Evolutionary conservation across 192 early-diverging fungal genomes (phyloP).

Genomic region (Linnemannia zychae): DNA sequence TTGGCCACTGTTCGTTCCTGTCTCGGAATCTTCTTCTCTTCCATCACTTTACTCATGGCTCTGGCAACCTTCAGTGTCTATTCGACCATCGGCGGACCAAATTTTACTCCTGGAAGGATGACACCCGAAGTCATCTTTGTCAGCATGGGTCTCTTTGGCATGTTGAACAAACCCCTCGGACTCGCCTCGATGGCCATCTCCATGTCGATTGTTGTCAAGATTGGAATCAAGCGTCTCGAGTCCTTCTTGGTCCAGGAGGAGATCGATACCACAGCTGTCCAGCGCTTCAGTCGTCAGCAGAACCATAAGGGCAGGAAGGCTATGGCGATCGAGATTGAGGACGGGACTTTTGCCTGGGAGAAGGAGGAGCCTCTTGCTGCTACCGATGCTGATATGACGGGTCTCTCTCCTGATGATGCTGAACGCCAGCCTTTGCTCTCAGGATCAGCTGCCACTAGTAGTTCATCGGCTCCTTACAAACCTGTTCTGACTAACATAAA

Average conservation of each 20-base stretch:
- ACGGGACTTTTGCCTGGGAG: conserved; percentile 25
- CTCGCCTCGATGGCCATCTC: conserved; percentile 84
- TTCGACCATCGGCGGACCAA: conserved; percentile 57
- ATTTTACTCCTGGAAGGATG: conserved; percentile 65
- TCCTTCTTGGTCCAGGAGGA: conserved; percentile 84
- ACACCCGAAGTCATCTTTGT: conserved; percentile 83
- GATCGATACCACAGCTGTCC: conserved; percentile 48
- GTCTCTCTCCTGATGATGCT: neutral
- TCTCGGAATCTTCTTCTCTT: conserved; percentile 44
- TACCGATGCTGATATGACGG: neutral
- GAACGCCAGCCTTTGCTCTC: conserved; percentile 9
- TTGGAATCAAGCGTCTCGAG: conserved; percentile 82
- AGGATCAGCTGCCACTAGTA: neutral
- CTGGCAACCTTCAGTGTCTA: conserved; percentile 18
- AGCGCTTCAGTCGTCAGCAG: neutral
- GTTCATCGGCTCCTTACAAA: neutral
- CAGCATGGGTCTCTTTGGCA: conserved; percentile 88
- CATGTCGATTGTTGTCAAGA: conserved; percentile 80
- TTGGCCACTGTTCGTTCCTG: neutral
- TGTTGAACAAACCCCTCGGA: conserved; percentile 88
- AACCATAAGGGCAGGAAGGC: neutral
- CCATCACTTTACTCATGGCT: conserved; percentile 31
- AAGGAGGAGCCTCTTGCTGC: conserved; percentile 4
- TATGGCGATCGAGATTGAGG: neutral
- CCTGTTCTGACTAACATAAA: conserved; percentile 34